Percentiles rank a stretch among this genome's conserved stretches.
Evolutionary conservation across 2,329 filamentous ascomycete genomes (phyloP).

Genomic region (Teratosphaeria zuluensis): DNA sequence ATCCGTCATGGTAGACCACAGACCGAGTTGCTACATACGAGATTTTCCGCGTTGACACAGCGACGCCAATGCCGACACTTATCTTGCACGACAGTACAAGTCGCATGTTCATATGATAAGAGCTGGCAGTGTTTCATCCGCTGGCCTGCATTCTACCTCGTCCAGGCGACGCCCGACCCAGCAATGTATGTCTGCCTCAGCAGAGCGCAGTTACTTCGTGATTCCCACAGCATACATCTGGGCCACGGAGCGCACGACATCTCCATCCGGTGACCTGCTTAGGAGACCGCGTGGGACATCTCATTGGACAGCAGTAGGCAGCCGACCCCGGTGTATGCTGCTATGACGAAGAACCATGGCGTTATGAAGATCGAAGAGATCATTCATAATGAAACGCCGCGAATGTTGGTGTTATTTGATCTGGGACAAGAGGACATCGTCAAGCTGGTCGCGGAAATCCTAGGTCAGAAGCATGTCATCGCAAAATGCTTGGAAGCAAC

Average conservation of each 20-base stretch:
- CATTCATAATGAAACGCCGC: conserved; percentile 27
- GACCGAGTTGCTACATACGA: neutral
- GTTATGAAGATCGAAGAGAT: conserved; percentile 25
- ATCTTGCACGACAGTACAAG: neutral
- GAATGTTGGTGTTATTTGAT: conserved; percentile 53
- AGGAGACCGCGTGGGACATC: neutral
- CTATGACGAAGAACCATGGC: conserved; percentile 14
- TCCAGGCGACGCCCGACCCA: conserved; percentile 8
- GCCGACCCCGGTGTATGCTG: neutral
- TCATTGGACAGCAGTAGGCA: conserved; percentile 1
- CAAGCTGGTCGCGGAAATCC: conserved; percentile 64
- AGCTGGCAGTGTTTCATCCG: neutral
- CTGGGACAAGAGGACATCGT: conserved; percentile 65
- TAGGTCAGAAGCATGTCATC: conserved; percentile 62
- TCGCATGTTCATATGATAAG: neutral
- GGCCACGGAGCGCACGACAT: conserved; percentile 25
- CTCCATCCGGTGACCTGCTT: conserved; percentile 19
- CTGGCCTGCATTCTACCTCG: neutral
- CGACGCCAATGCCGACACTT: neutral
- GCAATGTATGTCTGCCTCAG: conserved; percentile 20
- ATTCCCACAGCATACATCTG: conserved; percentile 19
- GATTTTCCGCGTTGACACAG: neutral
- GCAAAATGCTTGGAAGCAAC: conserved; percentile 47
- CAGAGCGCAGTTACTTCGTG: conserved; percentile 17
- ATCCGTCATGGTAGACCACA: neutral